These are phyloP conservation scores for Lachnellula suecica DNA, from an alignment of 2,329 filamentous ascomycete species.

Conservation along the genomic window DNA sequence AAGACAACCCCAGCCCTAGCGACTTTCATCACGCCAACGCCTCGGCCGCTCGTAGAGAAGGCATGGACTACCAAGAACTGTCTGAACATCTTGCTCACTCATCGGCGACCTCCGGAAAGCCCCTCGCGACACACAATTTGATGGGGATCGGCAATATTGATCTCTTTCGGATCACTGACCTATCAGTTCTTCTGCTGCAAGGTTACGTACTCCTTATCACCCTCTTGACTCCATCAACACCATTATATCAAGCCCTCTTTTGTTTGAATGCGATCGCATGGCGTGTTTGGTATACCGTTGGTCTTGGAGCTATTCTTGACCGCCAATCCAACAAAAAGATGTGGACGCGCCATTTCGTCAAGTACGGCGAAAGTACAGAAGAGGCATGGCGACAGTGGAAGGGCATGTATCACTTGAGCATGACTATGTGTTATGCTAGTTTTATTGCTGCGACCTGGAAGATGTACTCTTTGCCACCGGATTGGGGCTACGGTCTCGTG, in stretches of 20 bases:
- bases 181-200: constrained; percentile 74
- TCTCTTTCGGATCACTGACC: constrained; percentile 82
- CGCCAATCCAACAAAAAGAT: constrained; percentile 86
- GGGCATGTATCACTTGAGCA: constrained; percentile 88
- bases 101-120: constrained; percentile 40
- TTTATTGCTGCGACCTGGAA: constrained; percentile 95
- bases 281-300: constrained; percentile 90
- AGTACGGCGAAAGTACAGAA: constrained; percentile 84
- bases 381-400: constrained; percentile 99
- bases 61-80: constrained; percentile 26
- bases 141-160: constrained; percentile 84
- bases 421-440: constrained; percentile 83
- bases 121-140: constrained; percentile 76
- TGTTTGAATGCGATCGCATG: constrained; percentile 77
- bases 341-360: constrained; percentile 97
- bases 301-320: constrained; percentile 81
- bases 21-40: constrained; percentile 36
- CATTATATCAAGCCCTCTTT: constrained; percentile 74
- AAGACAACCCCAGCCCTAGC: constrained; percentile 26
- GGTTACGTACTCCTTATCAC: constrained; percentile 74
- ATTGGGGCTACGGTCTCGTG: constrained; percentile 85
- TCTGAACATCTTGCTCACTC: constrained; percentile 3
- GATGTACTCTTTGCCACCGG: constrained; percentile 83
- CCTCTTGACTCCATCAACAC: constrained; percentile 73
- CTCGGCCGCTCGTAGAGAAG: constrained; percentile 34